Percentiles rank a stretch among this genome's conserved stretches.
phyloP scores from a whole-genome alignment of 2,329 filamentous ascomycete genomes.

The Macrophomina tecta region DNA sequence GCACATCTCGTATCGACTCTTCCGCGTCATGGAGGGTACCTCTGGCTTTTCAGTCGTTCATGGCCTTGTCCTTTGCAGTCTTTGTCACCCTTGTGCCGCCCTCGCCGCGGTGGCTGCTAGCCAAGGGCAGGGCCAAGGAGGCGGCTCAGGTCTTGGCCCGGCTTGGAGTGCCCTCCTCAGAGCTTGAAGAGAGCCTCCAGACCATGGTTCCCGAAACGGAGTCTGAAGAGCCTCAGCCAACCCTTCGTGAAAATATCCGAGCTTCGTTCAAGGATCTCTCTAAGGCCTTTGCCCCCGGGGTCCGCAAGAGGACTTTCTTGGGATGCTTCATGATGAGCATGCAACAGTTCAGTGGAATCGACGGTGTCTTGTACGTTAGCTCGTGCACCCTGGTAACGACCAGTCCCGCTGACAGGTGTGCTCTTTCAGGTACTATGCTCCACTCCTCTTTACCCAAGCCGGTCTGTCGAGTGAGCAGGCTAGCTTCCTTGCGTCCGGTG shows the following conservation, averaged over 20 bases:
- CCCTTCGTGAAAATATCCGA: slow-evolving; percentile 43
- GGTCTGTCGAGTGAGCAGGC: slow-evolving; percentile 61
- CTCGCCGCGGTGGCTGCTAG: slow-evolving; percentile 64
- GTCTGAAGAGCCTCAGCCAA: not conserved
- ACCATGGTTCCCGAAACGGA: not conserved
- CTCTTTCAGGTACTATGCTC: slow-evolving; percentile 57
- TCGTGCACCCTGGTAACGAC: too few relatives aligned
- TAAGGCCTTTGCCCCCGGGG: slow-evolving; percentile 34
- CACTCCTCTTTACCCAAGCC: slow-evolving; percentile 64
- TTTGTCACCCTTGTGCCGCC: slow-evolving; percentile 56
- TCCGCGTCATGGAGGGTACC: slow-evolving; percentile 64
- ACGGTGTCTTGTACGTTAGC: slow-evolving; percentile 59
- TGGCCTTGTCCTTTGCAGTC: slow-evolving; percentile 50
- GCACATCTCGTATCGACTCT: slow-evolving; percentile 53
- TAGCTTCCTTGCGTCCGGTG: slow-evolving; percentile 66
- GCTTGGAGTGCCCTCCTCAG: slow-evolving; percentile 41
- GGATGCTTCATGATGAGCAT: slow-evolving; percentile 65
- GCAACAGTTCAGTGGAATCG: slow-evolving; percentile 67
- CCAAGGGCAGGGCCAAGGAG: slow-evolving; percentile 54
- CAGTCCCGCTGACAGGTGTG: too few relatives aligned
- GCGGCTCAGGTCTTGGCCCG: slow-evolving; percentile 43
- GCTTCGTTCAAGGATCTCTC: slow-evolving; percentile 34
- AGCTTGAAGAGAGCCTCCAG: slow-evolving; percentile 24
- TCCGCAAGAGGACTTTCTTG: slow-evolving; percentile 45
- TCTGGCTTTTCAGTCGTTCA: slow-evolving; percentile 55